Conservation (phyloP, 2,329 filamentous ascomycete genomes). For the Onygenales sp. region DNA sequence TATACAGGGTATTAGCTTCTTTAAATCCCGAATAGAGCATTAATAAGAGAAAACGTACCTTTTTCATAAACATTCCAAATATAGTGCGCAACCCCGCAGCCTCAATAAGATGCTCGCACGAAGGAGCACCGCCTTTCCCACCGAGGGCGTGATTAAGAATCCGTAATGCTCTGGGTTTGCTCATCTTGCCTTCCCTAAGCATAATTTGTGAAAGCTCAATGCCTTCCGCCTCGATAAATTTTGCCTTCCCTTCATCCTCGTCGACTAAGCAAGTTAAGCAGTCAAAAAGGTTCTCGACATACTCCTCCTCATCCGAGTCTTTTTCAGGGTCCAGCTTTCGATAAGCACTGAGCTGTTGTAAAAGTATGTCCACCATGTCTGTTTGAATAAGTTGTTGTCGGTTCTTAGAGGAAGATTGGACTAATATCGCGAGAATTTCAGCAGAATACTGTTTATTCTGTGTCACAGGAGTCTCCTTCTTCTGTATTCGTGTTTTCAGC, state of each 20-base stretch:
- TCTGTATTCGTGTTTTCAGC: slow-evolving; percentile 66
- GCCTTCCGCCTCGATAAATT: slow-evolving; percentile 83
- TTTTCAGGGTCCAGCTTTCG: slow-evolving; percentile 76
- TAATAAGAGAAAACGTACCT: slow-evolving; percentile 25
- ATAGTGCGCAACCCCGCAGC: slow-evolving; percentile 74
- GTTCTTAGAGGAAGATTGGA: slow-evolving; percentile 64
- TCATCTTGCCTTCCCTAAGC: slow-evolving; percentile 78
- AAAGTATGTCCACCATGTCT: slow-evolving; percentile 67
- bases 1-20: slow-evolving; percentile 20
- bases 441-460: slow-evolving; percentile 96
- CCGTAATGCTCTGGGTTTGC: slow-evolving; percentile 66
- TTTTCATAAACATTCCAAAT: slow-evolving; percentile 85
- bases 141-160: slow-evolving; percentile 74
- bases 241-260: slow-evolving; percentile 62
- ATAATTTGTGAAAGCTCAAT: slow-evolving; percentile 87
- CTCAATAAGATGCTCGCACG: slow-evolving; percentile 70
- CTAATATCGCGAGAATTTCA: slow-evolving; percentile 80
- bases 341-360: slow-evolving; percentile 78
- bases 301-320: slow-evolving; percentile 85
- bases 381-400: slow-evolving; percentile 52
- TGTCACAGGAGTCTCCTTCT: slow-evolving; percentile 56
- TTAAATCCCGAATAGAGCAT: neutral
- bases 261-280: slow-evolving; percentile 72
- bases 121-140: slow-evolving; percentile 46
- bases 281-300: slow-evolving; percentile 89